Evolutionary conservation across 768 basidiomycete species (phyloP), one percentile per base, ranked within the genome.

Genomic region (Tricholoma terreum): DNA sequence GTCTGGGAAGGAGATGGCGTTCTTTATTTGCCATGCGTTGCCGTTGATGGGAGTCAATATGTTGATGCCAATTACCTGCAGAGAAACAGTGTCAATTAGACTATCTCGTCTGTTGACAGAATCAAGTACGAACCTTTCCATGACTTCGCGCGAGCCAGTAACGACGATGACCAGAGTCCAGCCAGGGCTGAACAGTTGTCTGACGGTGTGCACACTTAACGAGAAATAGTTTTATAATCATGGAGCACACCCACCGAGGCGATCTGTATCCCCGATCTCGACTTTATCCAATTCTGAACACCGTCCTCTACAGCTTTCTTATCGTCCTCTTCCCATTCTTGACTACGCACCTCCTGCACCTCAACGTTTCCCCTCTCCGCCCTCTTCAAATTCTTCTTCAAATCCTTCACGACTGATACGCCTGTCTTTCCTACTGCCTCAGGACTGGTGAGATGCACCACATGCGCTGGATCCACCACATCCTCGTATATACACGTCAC

Each of bases 401-500:
- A 67, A 55, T 83, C 82, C 67, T 84, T 85, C 58, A 83, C 77
- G 57, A 75, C 71, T 57, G 73, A 63, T 58, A 67, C 24, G 2
- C 72, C 74, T 56, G 73, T 70, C 17, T 69, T 69, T 0, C 75
- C 76, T 48, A 74, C 72, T 10, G 65, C 65, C 6, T 73, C 69
- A 0, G 72, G 69, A 14, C 67, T 66, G 1, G 74, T 76, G 50
- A 80, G 56, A 22, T 77, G 70, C 14, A 80, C 59, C 15, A 81
- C 66, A 56, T 77, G 76, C 21, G 73, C 77, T 0, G 84, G 79
- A 52, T 83, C 76, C 11, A 84, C 71, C 35, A 81, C 73, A 51
- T 86, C 84, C 63, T 88, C 86, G 50, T 82, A 81, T 50, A 88
- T 84, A 56, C 84, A 87, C 51, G 79, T 77, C 42, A 89, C 74